phyloP scores from a whole-genome alignment of 352 stramenopile genomes.

The Globisporangium solare region DNA sequence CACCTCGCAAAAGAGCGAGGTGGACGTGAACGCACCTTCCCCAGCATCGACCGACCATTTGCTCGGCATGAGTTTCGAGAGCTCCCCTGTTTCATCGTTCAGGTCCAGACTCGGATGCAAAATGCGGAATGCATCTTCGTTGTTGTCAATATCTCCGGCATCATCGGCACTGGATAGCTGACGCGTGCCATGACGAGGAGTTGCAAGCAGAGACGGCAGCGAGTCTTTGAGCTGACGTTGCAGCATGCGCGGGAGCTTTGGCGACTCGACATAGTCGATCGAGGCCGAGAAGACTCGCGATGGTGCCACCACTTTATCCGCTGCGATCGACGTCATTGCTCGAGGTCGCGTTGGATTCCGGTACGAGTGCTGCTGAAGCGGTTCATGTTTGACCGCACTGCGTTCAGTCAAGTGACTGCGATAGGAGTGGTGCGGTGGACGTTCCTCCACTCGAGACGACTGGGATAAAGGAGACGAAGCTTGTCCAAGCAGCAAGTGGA shows the following conservation, averaged over 20 bases:
- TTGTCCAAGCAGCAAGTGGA: conserved; percentile 12
- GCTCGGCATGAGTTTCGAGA: conserved; percentile 53
- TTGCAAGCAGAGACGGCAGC: neutral
- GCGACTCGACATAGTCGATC: conserved; percentile 28
- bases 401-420: conserved; percentile 4
- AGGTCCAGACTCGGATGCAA: conserved; percentile 56
- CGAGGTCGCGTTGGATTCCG: conserved; percentile 1
- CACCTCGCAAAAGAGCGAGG: conserved; percentile 73
- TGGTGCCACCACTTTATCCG: conserved; percentile 20
- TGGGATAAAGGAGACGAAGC: neutral
- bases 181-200: neutral
- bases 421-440: conserved; percentile 1
- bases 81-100: conserved; percentile 48
- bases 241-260: conserved; percentile 33
- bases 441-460: neutral
- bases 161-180: conserved; percentile 3
- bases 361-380: neutral
- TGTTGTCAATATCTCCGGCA: conserved; percentile 7
- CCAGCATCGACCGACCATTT: conserved; percentile 61
- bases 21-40: conserved; percentile 52
- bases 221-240: conserved; percentile 16
- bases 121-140: conserved; percentile 39
- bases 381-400: neutral
- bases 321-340: neutral
- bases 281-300: conserved; percentile 27